These are phyloP conservation scores for Scedosporium aurantiacum DNA, from an alignment of 2,329 filamentous ascomycete species.

Conservation along the genomic window DNA sequence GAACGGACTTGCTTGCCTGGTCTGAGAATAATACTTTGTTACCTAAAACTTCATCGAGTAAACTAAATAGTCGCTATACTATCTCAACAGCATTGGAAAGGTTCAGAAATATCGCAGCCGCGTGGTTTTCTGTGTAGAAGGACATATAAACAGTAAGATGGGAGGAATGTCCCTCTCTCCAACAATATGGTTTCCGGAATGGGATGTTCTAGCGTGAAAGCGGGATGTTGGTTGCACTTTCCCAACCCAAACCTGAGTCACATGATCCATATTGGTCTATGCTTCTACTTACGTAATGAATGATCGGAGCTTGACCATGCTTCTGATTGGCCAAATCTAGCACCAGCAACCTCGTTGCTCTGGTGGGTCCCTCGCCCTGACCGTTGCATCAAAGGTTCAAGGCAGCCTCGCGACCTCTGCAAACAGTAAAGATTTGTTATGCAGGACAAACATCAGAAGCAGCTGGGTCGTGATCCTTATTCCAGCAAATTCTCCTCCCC, in stretches of 20 bases:
- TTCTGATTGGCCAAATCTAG: background rate
- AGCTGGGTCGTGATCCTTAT: background rate
- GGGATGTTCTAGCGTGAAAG: too few species aligned
- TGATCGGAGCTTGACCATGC: background rate
- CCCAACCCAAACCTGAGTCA: background rate
- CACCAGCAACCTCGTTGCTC: background rate
- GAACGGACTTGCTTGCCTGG: too few species aligned
- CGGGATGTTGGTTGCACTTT: too few species aligned
- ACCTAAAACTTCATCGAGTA: too few species aligned
- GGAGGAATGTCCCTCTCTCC: too few species aligned
- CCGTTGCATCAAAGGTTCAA: background rate
- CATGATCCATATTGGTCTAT: background rate
- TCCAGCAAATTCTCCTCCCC: background rate
- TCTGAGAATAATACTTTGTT: too few species aligned
- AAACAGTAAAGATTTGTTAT: constrained; percentile 5
- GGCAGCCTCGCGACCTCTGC: constrained; percentile 4
- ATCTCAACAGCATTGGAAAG: too few species aligned
- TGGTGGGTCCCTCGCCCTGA: background rate
- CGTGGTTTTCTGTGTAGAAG: too few species aligned
- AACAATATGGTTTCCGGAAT: too few species aligned
- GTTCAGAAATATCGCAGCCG: too few species aligned
- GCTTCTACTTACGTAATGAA: background rate
- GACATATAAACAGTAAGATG: too few species aligned
- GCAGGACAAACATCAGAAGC: background rate
- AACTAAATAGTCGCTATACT: too few species aligned